These are phyloP conservation scores for Cercospora janseana DNA, from an alignment of 2,329 filamentous ascomycete species.

Conservation along the genomic window DNA sequence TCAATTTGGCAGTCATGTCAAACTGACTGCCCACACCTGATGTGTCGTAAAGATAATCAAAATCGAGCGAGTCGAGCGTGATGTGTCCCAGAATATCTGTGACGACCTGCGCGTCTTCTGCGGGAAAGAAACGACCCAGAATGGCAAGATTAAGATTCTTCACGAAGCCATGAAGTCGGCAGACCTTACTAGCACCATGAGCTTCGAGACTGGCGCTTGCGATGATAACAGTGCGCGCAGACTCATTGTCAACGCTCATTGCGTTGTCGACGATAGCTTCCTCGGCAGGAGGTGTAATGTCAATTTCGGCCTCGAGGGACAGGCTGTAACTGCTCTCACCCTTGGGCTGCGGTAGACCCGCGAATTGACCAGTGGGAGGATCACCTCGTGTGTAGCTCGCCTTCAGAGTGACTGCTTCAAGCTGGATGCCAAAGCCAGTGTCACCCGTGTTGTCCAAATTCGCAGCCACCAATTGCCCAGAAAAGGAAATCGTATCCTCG, in stretches of 20 bases:
- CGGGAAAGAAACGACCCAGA: constrained; percentile 5
- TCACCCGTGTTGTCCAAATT: background rate
- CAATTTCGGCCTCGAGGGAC: constrained; percentile 6
- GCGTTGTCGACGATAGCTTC: background rate
- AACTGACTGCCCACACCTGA: background rate
- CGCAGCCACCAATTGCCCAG: background rate
- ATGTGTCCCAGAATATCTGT: constrained; percentile 8
- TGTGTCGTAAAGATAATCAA: constrained; percentile 8
- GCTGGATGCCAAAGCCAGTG: background rate
- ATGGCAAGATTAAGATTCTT: constrained; percentile 1
- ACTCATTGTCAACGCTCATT: background rate
- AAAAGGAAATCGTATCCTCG: background rate
- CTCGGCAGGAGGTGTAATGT: background rate
- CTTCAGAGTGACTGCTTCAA: background rate
- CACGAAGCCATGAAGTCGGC: background rate
- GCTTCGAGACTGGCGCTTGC: background rate
- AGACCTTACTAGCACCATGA: background rate
- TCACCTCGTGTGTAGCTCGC: background rate
- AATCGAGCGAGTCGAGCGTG: background rate
- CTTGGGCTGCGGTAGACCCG: constrained; percentile 1
- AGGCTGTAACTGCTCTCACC: background rate
- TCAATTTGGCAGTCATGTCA: background rate
- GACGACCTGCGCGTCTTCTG: background rate
- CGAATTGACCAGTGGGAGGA: background rate
- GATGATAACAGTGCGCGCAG: background rate